phyloP scores from a whole-genome alignment of 1,139 yeast species.

The Sugiyamaella xylanicola region DNA sequence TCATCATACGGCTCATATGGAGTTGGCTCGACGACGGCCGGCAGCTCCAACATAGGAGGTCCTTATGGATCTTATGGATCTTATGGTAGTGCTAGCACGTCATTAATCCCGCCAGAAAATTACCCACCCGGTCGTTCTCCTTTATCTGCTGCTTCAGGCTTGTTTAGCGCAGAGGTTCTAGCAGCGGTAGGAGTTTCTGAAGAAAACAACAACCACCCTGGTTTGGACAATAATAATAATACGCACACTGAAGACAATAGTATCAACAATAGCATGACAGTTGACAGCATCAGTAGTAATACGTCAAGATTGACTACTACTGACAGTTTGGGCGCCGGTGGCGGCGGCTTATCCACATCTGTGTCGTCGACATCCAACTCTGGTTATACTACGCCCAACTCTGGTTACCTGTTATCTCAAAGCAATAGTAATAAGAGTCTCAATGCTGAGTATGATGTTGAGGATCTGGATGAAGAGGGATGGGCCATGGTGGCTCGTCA shows the following conservation, averaged over 20 bases:
- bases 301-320: conserved; percentile 17
- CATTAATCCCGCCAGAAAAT: conserved; percentile 2
- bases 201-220: conserved; percentile 8
- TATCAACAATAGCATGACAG: conserved; percentile 9
- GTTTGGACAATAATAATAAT: too few relatives aligned
- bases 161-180: conserved; percentile 44
- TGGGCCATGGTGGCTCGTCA: conserved; percentile 70
- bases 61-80: conserved; percentile 11
- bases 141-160: conserved; percentile 31
- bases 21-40: neutral
- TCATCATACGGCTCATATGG: neutral
- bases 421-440: conserved; percentile 9
- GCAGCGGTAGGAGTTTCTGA: conserved; percentile 41
- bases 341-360: conserved; percentile 4
- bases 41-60: neutral
- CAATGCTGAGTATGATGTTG: conserved; percentile 44
- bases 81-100: conserved; percentile 2
- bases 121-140: conserved; percentile 23
- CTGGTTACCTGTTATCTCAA: conserved; percentile 1
- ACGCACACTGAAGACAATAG: neutral
- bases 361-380: conserved; percentile 8
- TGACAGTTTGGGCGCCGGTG: conserved; percentile 10
- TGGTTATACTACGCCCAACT: conserved; percentile 6
- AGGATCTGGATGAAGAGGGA: conserved; percentile 69
- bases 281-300: conserved; percentile 12